Evolutionary conservation across 129 eudicot species (phyloP).

Genomic region (Dittrichia graveolens): DNA sequence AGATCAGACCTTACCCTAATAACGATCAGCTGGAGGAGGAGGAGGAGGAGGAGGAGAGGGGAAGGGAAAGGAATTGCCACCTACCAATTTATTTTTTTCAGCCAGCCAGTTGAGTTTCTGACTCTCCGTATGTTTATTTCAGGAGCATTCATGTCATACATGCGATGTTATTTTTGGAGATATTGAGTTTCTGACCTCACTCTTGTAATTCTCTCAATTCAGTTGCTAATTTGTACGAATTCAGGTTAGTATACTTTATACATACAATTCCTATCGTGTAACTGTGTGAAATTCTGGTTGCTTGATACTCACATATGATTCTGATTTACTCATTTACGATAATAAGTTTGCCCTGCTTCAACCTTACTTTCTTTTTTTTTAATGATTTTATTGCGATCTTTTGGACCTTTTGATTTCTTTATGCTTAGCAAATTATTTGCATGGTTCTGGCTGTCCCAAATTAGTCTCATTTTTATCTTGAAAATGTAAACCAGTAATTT

Average conservation of each 20-base stretch:
- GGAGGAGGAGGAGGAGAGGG: too few species aligned
- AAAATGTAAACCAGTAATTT: neutral
- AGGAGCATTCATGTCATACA: neutral
- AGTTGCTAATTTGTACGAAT: too few species aligned
- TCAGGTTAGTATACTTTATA: too few species aligned
- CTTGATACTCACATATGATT: too few species aligned
- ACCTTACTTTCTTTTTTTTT: neutral
- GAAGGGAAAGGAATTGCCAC: neutral
- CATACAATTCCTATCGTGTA: too few species aligned
- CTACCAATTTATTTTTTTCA: neutral
- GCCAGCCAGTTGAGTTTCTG: neutral
- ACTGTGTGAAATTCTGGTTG: too few species aligned
- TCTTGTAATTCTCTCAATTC: too few species aligned
- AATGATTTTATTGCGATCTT: neutral
- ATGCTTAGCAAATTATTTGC: neutral
- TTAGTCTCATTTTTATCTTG: neutral
- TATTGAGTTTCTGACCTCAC: neutral
- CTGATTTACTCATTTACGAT: too few species aligned
- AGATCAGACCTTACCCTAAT: neutral
- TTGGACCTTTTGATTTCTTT: slow-evolving; percentile 1
- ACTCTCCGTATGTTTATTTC: neutral
- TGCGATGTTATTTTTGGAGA: neutral
- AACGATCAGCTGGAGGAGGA: neutral
- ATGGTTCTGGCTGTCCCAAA: neutral
- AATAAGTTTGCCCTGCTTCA: slow-evolving; percentile 18